Percentiles rank a stretch among this genome's conserved stretches.
phyloP scores from a whole-genome alignment of 2,329 filamentous ascomycete genomes.

The Fusarium sp. region DNA sequence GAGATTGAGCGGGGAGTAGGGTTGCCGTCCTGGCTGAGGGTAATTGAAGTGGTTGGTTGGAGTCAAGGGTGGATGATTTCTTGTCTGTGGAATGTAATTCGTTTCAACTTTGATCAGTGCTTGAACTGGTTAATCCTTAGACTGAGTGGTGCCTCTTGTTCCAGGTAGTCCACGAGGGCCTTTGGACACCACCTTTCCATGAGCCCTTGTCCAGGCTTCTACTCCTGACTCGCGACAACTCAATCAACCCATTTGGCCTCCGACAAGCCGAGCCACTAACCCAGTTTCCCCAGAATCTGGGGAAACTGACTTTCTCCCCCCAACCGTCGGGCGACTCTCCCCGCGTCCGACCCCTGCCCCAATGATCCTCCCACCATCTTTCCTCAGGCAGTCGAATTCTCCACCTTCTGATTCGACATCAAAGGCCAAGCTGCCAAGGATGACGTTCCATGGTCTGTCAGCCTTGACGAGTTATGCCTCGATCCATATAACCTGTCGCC shows the following conservation, averaged over 20 bases:
- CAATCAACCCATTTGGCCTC: background rate
- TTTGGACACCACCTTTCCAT: background rate
- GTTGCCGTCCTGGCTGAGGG: background rate
- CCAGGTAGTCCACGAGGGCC: background rate
- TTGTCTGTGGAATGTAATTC: background rate
- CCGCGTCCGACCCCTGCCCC: background rate
- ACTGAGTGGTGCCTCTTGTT: background rate
- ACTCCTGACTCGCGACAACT: background rate
- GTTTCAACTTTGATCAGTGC: background rate
- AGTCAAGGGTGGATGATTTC: background rate
- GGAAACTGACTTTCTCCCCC: background rate
- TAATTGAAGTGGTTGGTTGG: background rate
- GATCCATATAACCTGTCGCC: background rate
- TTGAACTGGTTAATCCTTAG: background rate
- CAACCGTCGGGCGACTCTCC: background rate
- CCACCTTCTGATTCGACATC: conserved; percentile 18
- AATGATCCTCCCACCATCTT: background rate
- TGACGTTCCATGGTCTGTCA: background rate
- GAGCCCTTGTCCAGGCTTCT: background rate
- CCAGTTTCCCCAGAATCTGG: background rate
- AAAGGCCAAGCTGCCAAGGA: background rate
- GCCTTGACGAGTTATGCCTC: background rate
- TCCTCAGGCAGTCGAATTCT: conserved; percentile 28
- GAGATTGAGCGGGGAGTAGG: background rate
- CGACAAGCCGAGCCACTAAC: background rate